phyloP scores from a whole-genome alignment of 2,329 filamentous ascomycete species.

The Arthrinium phaeospermum region DNA sequence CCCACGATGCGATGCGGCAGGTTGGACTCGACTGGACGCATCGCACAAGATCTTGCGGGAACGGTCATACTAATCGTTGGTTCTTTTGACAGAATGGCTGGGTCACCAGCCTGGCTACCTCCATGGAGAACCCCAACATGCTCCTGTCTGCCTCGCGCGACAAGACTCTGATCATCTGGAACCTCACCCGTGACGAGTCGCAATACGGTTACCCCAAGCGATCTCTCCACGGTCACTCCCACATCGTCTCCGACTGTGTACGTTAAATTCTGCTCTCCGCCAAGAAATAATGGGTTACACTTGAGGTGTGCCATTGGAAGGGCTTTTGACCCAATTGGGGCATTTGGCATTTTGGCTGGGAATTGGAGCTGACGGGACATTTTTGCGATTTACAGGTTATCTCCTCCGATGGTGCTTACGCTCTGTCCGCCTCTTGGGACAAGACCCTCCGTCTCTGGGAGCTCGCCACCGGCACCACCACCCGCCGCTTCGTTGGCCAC shows the following conservation, averaged over 20 bases:
- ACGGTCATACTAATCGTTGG: conserved; percentile 20
- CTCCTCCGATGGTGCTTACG: conserved; percentile 99
- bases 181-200: conserved; percentile 97
- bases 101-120: conserved; percentile 98
- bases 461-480: conserved; percentile 95
- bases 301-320: conserved; percentile 27
- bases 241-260: conserved; percentile 99
- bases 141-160: conserved; percentile 96
- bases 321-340: not conserved
- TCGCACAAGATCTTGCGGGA: not conserved
- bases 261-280: conserved; percentile 47
- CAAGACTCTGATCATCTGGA: conserved; percentile 99
- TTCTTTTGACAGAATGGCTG: conserved; percentile 74
- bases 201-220: conserved; percentile 99
- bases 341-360: not conserved
- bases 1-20: conserved; percentile 22
- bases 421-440: conserved; percentile 98
- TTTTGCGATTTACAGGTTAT: conserved; percentile 73
- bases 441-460: conserved; percentile 99
- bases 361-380: conserved; percentile 32
- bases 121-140: conserved; percentile 99
- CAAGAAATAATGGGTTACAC: conserved; percentile 23
- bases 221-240: conserved; percentile 97
- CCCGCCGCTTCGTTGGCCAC: conserved; percentile 98
- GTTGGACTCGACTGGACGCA: conserved; percentile 20